A percentile compares a stretch with the other conserved stretches of the same genome.
These are phyloP conservation scores for Lactarius quietus DNA, from an alignment of 768 basidiomycete genomes.

Conservation along the genomic window DNA sequence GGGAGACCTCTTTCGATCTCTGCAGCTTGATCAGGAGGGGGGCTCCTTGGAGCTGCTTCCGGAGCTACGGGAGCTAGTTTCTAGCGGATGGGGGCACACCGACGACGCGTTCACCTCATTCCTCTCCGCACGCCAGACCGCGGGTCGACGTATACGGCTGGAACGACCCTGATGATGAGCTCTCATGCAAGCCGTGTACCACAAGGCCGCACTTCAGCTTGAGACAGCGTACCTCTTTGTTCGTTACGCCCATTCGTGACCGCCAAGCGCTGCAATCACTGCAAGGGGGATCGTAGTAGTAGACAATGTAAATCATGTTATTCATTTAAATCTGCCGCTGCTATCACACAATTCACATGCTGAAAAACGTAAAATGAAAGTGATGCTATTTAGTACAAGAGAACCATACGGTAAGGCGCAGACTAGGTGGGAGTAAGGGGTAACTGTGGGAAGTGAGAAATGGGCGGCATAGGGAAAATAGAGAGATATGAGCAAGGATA, in stretches of 20 bases:
- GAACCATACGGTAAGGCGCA: too few relatives aligned
- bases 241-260: background rate
- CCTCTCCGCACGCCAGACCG: background rate
- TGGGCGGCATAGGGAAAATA: too few relatives aligned
- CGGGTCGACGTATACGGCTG: background rate
- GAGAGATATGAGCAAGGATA: too few relatives aligned
- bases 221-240: background rate
- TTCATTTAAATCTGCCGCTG: too few relatives aligned
- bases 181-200: background rate
- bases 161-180: background rate
- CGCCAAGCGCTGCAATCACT: too few relatives aligned
- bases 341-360: too few relatives aligned
- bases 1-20: conserved; percentile 4
- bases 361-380: too few relatives aligned
- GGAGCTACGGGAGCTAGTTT: background rate
- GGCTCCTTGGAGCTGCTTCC: conserved; percentile 1
- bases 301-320: too few relatives aligned
- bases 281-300: too few relatives aligned
- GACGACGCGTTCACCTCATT: background rate
- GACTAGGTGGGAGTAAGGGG: too few relatives aligned
- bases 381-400: too few relatives aligned
- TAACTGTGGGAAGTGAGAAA: too few relatives aligned
- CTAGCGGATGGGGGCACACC: background rate
- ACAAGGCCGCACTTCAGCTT: background rate
- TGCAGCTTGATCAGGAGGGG: background rate